A percentile compares a stretch with the other conserved stretches of the same genome.
phyloP scores from a whole-genome alignment of 169 alveolate species.

The Plasmodium knowlesi region DNA sequence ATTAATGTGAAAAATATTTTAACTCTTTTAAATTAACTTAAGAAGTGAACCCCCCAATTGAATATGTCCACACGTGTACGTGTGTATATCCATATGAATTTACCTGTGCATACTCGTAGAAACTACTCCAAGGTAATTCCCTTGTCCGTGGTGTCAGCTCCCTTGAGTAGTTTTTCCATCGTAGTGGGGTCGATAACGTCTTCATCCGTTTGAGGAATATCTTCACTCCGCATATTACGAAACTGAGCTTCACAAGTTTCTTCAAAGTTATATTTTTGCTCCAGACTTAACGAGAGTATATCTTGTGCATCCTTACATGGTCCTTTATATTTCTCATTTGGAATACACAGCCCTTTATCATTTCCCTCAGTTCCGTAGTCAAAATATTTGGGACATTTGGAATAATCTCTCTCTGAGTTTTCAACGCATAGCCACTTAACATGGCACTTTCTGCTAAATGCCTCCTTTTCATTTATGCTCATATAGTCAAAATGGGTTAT shows the following conservation, averaged over 20 bases:
- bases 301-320: conserved; percentile 65
- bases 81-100: neutral
- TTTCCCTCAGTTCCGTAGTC: conserved; percentile 45
- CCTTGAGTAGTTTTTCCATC: conserved; percentile 55
- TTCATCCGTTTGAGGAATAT: conserved; percentile 43
- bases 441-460: conserved; percentile 58
- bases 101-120: neutral
- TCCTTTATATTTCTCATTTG: conserved; percentile 65
- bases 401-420: conserved; percentile 65
- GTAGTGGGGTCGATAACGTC: conserved; percentile 32
- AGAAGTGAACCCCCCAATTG: neutral
- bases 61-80: neutral
- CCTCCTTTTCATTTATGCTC: conserved; percentile 52
- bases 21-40: neutral
- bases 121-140: conserved; percentile 51
- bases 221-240: conserved; percentile 22
- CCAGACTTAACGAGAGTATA: conserved; percentile 47
- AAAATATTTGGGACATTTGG: conserved; percentile 57
- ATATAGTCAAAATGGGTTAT: conserved; percentile 73
- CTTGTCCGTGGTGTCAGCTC: conserved; percentile 39
- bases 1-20: neutral
- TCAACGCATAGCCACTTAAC: conserved; percentile 66
- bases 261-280: conserved; percentile 66
- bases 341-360: conserved; percentile 49
- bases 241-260: conserved; percentile 73